Evolutionary conservation across 2,329 filamentous ascomycete genomes (phyloP).

Genomic region (Seiridium cupressi): DNA sequence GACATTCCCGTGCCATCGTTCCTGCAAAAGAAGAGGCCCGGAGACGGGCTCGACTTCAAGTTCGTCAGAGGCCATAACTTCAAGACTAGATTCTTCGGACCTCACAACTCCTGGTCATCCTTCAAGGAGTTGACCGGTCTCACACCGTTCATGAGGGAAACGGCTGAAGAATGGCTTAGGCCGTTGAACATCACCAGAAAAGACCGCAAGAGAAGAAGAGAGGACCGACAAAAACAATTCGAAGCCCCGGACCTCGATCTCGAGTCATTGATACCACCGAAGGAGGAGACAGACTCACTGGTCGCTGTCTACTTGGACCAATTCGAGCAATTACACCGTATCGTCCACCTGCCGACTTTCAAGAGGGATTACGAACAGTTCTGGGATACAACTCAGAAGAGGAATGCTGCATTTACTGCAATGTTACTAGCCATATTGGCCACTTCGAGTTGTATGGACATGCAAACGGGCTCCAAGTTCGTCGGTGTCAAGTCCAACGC

Average conservation of each 20-base stretch:
- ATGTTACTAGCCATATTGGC: conserved; percentile 59
- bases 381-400: conserved; percentile 45
- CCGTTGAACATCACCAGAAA: conserved; percentile 56
- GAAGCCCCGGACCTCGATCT: conserved; percentile 46
- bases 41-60: conserved; percentile 43
- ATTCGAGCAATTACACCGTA: conserved; percentile 55
- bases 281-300: conserved; percentile 47
- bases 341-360: conserved; percentile 60
- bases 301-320: conserved; percentile 51
- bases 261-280: conserved; percentile 47
- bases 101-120: conserved; percentile 59
- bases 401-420: conserved; percentile 54
- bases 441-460: conserved; percentile 56
- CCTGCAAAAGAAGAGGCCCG: conserved; percentile 26
- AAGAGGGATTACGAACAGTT: conserved; percentile 53
- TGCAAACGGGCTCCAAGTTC: conserved; percentile 51
- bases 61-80: conserved; percentile 60
- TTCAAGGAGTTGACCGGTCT: conserved; percentile 55
- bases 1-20: conserved; percentile 29
- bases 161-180: conserved; percentile 59
- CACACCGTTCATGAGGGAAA: conserved; percentile 61
- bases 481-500: conserved; percentile 57
- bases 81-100: conserved; percentile 58
- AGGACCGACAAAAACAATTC: conserved; percentile 50
- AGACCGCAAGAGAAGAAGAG: conserved; percentile 51